A percentile compares a stretch with the other conserved stretches of the same genome.
These are phyloP conservation scores for Pichia inconspicua DNA, from an alignment of 1,139 yeast species.

Conservation along the genomic window DNA sequence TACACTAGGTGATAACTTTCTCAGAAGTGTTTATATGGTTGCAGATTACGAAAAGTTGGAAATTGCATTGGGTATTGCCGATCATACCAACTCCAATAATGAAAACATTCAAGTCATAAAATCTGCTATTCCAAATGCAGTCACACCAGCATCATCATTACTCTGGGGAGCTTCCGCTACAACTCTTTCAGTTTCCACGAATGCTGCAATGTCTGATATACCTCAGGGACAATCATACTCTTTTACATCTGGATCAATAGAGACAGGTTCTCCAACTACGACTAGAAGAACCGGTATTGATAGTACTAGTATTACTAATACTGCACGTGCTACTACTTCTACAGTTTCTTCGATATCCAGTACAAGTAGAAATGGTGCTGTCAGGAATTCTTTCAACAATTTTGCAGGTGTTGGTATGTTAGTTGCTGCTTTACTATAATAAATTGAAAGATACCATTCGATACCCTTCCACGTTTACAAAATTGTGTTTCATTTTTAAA, in stretches of 20 bases:
- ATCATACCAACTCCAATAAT: slow-evolving; percentile 8
- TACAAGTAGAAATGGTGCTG: not conserved
- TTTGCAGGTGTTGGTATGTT: slow-evolving; percentile 1
- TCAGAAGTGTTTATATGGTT: slow-evolving; percentile 69
- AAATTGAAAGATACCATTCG: not conserved
- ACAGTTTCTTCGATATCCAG: not conserved
- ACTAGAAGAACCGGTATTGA: not conserved
- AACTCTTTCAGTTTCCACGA: not conserved
- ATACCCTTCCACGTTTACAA: not conserved
- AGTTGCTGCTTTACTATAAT: slow-evolving; percentile 1
- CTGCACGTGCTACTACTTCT: not conserved
- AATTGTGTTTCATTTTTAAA: too few relatives aligned
- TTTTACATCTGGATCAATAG: not conserved
- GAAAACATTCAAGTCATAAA: slow-evolving; percentile 12
- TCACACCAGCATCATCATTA: slow-evolving; percentile 6
- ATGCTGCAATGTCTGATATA: not conserved
- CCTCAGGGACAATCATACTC: not conserved
- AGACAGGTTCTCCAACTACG: not conserved
- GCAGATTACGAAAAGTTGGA: slow-evolving; percentile 63
- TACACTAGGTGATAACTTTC: slow-evolving; percentile 64
- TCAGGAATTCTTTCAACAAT: not conserved
- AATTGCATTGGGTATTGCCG: slow-evolving; percentile 61
- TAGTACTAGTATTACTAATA: not conserved
- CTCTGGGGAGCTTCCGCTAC: slow-evolving; percentile 10
- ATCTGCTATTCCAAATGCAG: slow-evolving; percentile 15